Percentiles rank a stretch among this genome's conserved stretches.
Conservation (phyloP, 2,329 filamentous ascomycete species). For the Xylaria arbuscula region DNA sequence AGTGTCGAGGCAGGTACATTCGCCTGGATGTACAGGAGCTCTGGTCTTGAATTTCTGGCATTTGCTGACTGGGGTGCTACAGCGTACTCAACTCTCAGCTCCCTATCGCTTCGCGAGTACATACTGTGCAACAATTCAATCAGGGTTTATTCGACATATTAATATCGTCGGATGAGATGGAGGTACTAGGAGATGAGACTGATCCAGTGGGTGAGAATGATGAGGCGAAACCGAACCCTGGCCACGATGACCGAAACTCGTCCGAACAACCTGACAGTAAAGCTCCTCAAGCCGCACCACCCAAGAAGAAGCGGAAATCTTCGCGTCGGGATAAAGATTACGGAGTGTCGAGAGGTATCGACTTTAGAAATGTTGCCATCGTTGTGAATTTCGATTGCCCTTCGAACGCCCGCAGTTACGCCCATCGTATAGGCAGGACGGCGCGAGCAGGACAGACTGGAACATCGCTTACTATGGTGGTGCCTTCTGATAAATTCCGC, state of each 20-base stretch:
- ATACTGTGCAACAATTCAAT: conserved; percentile 98
- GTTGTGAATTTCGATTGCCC: conserved; percentile 98
- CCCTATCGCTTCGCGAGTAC: conserved; percentile 90
- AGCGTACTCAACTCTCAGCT: conserved; percentile 83
- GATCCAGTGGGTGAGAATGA: conserved; percentile 51
- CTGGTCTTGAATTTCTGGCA: not conserved
- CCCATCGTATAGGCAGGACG: conserved; percentile 95
- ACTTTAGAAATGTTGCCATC: conserved; percentile 94
- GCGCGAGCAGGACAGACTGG: conserved; percentile 90
- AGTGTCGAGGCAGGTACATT: not conserved
- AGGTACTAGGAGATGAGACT: conserved; percentile 77
- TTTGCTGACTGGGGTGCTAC: conserved; percentile 19
- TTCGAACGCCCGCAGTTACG: conserved; percentile 87
- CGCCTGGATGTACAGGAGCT: not conserved
- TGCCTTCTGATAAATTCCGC: conserved; percentile 82
- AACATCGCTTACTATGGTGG: conserved; percentile 95
- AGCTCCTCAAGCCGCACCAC: conserved; percentile 45
- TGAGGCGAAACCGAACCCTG: conserved; percentile 48
- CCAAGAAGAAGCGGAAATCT: conserved; percentile 73
- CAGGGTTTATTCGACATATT: conserved; percentile 97
- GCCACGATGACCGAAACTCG: conserved; percentile 60
- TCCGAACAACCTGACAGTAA: conserved; percentile 50
- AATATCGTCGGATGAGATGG: conserved; percentile 92
- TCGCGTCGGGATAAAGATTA: conserved; percentile 83
- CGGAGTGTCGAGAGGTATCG: conserved; percentile 93